These are phyloP conservation scores for Beauveria scarabaeidicola DNA, from an alignment of 2,329 filamentous ascomycete genomes.

Conservation along the genomic window DNA sequence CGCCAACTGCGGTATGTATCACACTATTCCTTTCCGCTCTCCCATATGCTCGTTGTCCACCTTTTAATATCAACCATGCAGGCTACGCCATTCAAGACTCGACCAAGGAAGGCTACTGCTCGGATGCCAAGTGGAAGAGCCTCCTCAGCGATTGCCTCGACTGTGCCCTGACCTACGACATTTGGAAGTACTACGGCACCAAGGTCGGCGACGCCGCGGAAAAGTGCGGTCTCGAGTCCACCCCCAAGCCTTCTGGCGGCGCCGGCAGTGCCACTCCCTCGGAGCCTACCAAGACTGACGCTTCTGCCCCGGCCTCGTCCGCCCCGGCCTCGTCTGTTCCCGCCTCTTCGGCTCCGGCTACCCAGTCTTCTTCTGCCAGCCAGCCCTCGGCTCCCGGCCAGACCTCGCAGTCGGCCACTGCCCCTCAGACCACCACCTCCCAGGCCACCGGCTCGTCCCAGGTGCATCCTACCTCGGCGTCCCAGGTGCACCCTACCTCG, in stretches of 20 bases:
- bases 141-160: slow-evolving; percentile 36
- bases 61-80: slow-evolving; percentile 11
- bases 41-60: background rate
- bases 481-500: slow-evolving; percentile 10
- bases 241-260: slow-evolving; percentile 15
- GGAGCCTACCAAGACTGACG: background rate
- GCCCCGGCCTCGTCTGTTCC: slow-evolving; percentile 12
- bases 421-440: background rate
- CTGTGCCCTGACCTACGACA: slow-evolving; percentile 33
- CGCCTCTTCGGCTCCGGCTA: background rate
- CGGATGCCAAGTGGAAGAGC: slow-evolving; percentile 29
- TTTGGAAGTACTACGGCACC: slow-evolving; percentile 36
- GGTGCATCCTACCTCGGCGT: slow-evolving; percentile 10
- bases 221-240: slow-evolving; percentile 24
- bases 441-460: background rate
- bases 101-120: slow-evolving; percentile 21
- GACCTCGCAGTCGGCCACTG: background rate
- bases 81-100: slow-evolving; percentile 23
- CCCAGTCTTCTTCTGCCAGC: background rate
- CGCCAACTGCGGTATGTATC: slow-evolving; percentile 37
- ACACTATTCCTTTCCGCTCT: background rate
- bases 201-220: slow-evolving; percentile 29
- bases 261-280: background rate
- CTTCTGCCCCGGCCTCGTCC: slow-evolving; percentile 16
- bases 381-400: background rate